Evolutionary conservation across 2,329 filamentous ascomycete species (phyloP).

Genomic region (Raffaelea arxii): DNA sequence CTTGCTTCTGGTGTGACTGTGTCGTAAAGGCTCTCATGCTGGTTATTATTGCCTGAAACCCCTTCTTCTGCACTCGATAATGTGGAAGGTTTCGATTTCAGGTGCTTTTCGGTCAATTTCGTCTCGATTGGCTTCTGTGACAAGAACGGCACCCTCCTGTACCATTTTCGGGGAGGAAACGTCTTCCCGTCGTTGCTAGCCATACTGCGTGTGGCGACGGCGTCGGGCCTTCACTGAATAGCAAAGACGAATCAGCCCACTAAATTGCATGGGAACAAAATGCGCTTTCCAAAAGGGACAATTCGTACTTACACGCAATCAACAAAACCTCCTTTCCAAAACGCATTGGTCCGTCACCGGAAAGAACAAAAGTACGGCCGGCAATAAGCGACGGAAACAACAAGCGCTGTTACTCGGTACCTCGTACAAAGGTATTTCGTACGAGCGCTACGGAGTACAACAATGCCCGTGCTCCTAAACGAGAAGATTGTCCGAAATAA

Average conservation of each 20-base stretch:
- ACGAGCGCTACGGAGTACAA: no score
- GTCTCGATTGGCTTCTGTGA: constrained; percentile 17
- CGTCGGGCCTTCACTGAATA: not conserved
- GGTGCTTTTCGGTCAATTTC: constrained; percentile 8
- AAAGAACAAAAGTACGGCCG: no score
- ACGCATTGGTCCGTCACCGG: no score
- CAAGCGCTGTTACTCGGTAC: no score
- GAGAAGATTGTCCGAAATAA: no score
- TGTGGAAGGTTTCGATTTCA: not conserved
- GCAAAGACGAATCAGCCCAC: not conserved
- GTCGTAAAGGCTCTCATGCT: constrained; percentile 3
- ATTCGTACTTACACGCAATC: no score
- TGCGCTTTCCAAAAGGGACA: not conserved
- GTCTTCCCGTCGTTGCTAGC: constrained; percentile 9
- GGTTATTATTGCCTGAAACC: not conserved
- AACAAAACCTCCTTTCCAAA: no score
- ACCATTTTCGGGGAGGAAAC: constrained; percentile 21
- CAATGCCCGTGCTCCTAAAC: no score
- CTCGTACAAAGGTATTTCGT: no score
- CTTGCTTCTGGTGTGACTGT: constrained; percentile 12
- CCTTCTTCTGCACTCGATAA: constrained; percentile 3
- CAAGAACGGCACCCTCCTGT: constrained; percentile 20
- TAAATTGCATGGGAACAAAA: not conserved
- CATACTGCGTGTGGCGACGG: not conserved
- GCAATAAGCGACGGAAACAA: no score